Evolutionary conservation across 768 basidiomycete species (phyloP).

Genomic region (Suillus brevipes): DNA sequence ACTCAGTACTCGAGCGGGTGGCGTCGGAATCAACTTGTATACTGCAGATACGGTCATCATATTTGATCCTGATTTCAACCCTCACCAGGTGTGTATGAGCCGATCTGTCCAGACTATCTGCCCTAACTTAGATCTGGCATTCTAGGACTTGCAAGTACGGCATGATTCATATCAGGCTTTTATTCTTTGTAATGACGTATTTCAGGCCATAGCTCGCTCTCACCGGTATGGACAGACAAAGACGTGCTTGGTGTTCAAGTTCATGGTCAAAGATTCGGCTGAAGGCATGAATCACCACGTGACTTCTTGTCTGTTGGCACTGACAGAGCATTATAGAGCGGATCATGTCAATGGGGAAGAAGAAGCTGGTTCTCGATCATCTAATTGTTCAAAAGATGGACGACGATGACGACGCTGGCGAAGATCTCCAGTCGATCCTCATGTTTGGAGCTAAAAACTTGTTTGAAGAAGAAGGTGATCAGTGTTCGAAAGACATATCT

Average conservation of each 20-base stretch:
- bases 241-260: conserved; percentile 91
- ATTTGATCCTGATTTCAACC: conserved; percentile 97
- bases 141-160: conserved; percentile 82
- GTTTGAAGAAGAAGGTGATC: conserved; percentile 66
- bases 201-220: conserved; percentile 88
- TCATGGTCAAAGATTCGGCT: conserved; percentile 93
- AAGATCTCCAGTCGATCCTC: conserved; percentile 86
- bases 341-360: conserved; percentile 91
- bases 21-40: conserved; percentile 89
- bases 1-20: conserved; percentile 90
- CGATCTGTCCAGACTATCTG: neutral
- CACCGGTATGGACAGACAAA: conserved; percentile 96
- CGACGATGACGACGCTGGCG: conserved; percentile 69
- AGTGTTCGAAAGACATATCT: conserved; percentile 59
- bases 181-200: conserved; percentile 10
- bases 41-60: conserved; percentile 93
- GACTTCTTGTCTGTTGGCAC: neutral
- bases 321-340: conserved; percentile 57
- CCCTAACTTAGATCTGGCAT: conserved; percentile 15
- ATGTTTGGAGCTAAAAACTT: conserved; percentile 86
- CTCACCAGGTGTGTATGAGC: conserved; percentile 71
- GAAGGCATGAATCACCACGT: conserved; percentile 56
- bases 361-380: conserved; percentile 92
- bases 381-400: conserved; percentile 97
- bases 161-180: neutral